A percentile compares a stretch with the other conserved stretches of the same genome.
Conservation (phyloP, 768 basidiomycete genomes). For the Hemileccinum impolitum region DNA sequence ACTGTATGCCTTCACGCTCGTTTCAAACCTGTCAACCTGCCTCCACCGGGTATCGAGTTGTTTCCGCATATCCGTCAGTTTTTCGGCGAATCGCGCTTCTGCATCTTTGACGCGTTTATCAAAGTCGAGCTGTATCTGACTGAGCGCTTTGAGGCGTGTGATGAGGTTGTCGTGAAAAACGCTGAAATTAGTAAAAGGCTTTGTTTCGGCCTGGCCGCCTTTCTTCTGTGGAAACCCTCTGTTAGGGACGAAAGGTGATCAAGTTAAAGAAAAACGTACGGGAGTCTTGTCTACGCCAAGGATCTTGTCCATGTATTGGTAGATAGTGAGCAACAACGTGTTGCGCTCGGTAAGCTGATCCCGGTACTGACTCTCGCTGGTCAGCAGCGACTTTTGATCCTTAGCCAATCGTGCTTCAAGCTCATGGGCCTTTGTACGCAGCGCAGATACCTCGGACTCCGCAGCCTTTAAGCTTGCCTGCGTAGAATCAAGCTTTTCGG, state of each 20-base stretch:
- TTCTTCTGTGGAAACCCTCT: constrained; percentile 52
- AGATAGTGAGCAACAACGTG: constrained; percentile 85
- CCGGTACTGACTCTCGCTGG: constrained; percentile 76
- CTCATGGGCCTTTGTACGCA: constrained; percentile 63
- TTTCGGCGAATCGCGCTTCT: constrained; percentile 70
- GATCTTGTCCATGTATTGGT: constrained; percentile 94
- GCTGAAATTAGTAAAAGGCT: constrained; percentile 89
- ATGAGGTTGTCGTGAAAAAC: constrained; percentile 96
- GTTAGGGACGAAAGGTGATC: neutral
- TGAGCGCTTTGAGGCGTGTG: constrained; percentile 78
- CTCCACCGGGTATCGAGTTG: constrained; percentile 88
- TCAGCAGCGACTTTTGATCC: constrained; percentile 71
- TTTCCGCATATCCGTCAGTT: constrained; percentile 73
- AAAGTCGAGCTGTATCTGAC: constrained; percentile 81
- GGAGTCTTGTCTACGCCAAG: constrained; percentile 85
- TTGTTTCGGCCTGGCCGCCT: constrained; percentile 73
- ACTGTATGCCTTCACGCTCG: constrained; percentile 74
- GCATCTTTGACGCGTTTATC: constrained; percentile 81
- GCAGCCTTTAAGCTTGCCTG: constrained; percentile 59
- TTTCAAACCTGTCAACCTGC: constrained; percentile 91
- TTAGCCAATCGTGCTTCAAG: constrained; percentile 79
- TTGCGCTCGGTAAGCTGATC: constrained; percentile 94
- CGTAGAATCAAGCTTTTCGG: constrained; percentile 82
- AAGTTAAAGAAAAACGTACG: constrained; percentile 43
- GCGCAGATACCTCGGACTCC: constrained; percentile 61